Evolutionary conservation across 1,139 yeast species (phyloP), one percentile per base, ranked within the genome.

Genomic region (Sugiyamaella castrensis): DNA sequence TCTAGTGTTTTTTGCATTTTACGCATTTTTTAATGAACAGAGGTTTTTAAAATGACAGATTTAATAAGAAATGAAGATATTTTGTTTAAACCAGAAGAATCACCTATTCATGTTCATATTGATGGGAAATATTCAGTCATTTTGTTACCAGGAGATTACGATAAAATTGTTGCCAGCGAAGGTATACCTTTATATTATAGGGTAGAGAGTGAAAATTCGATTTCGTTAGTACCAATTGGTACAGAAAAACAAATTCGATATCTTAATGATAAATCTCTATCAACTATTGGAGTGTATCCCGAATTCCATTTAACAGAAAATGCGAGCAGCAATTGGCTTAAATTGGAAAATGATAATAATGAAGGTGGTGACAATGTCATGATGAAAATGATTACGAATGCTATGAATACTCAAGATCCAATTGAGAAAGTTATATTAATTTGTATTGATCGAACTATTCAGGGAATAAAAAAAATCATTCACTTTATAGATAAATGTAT

Each of bases 221-320:
- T 2, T 9, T 39, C 26, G 29, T 29, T 39, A 13, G 24, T 39
- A n/a, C 31, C 46, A 9, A 34, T 44, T 5, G n/a, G 36, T 7
- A 30, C 34, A 11, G 51, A 48, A 24, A 35, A 44, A 13, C 40
- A 33, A 13, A 33, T 48, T 10, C 31, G 42, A 15, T 26, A 33
- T 35, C 29, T 43, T 11, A 32, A 44, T 8, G 32, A 35, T 7
- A 36, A 36, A n/a, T 30, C 38, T 13, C 24, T 10, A 33, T 11
- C 34, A 1, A 19, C 5, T 5, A 33, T 15, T 10, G 33, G 46
- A 6, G 8, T 19, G 16, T 30, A 40, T 31, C 51, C 51, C 3
- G 39, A 40, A 11, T 37, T 48, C 39, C 24, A 34, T n/a, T 28
- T 39, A 31, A 43, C 48, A n/a, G 46, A 43, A 15, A 43, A 44